Evolutionary conservation across 805 yeast species (phyloP).

Genomic region (Saturnispora diversa): DNA sequence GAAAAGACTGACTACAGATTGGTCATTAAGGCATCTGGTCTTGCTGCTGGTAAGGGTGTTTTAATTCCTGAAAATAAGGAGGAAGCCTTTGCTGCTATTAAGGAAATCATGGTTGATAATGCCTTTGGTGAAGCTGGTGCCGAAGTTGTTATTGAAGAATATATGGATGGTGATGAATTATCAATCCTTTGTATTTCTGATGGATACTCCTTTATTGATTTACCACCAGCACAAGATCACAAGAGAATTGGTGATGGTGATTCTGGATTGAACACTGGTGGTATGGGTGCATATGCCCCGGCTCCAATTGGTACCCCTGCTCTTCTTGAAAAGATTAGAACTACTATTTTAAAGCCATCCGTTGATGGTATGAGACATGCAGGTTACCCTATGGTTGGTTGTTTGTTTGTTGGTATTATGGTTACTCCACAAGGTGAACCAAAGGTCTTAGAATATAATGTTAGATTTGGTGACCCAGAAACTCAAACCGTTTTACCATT

Average conservation of each 20-base stretch:
- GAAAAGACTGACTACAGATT: slow-evolving; percentile 59
- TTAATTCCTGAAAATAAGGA: slow-evolving; percentile 76
- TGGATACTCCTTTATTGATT: slow-evolving; percentile 82
- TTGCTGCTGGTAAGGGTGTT: slow-evolving; percentile 99
- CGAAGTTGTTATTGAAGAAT: slow-evolving; percentile 92
- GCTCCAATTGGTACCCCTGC: slow-evolving; percentile 88
- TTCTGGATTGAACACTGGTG: slow-evolving; percentile 94
- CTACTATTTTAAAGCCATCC: slow-evolving; percentile 77
- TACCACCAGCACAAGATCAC: slow-evolving; percentile 98
- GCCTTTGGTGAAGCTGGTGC: slow-evolving; percentile 93
- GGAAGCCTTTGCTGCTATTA: slow-evolving; percentile 79
- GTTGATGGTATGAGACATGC: slow-evolving; percentile 95
- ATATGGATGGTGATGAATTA: slow-evolving; percentile 92
- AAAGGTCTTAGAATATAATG: slow-evolving; percentile 92
- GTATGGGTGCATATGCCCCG: slow-evolving; percentile 99
- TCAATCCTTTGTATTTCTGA: slow-evolving; percentile 87
- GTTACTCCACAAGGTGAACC: slow-evolving; percentile 75
- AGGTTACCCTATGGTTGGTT: slow-evolving; percentile 92
- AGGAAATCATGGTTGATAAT: slow-evolving; percentile 81
- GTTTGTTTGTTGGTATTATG: slow-evolving; percentile 92
- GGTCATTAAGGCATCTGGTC: slow-evolving; percentile 94
- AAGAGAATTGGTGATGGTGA: slow-evolving; percentile 93
- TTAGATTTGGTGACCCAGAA: slow-evolving; percentile 98
- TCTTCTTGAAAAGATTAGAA: slow-evolving; percentile 61
- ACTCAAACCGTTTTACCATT: slow-evolving; percentile 94